Evolutionary conservation across 208 protist species (phyloP).

Genomic region (Wallacemonas rigidus): DNA sequence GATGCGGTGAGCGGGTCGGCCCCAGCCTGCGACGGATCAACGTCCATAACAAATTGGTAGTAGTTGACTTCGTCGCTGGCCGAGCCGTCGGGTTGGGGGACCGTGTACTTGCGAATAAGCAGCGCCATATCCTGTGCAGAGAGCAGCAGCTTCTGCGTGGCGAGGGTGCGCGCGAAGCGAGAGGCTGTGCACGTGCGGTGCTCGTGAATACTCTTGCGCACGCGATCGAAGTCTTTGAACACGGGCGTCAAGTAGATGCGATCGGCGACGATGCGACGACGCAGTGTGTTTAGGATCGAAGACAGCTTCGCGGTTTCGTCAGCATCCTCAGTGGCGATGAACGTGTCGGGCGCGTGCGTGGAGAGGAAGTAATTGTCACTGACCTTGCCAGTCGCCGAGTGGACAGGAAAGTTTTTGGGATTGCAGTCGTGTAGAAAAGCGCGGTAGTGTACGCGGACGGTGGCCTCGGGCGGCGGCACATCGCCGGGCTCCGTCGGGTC

Average conservation of each 20-base stretch:
- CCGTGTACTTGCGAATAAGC: constrained; percentile 79
- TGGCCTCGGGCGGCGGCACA: constrained; percentile 7
- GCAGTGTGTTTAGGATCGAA: constrained; percentile 58
- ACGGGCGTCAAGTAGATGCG: constrained; percentile 84
- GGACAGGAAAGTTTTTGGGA: constrained; percentile 32
- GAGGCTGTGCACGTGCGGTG: constrained; percentile 82
- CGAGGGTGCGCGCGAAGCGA: constrained; percentile 80
- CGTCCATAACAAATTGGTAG: constrained; percentile 86
- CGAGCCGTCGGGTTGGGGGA: constrained; percentile 59
- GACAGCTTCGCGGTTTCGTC: constrained; percentile 35
- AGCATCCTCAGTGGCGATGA: constrained; percentile 20
- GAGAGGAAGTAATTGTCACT: constrained; percentile 60
- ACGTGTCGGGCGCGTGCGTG: constrained; percentile 57
- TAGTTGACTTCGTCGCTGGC: constrained; percentile 87
- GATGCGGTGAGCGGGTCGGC: background rate
- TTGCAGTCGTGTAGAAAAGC: constrained; percentile 74
- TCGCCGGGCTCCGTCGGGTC: constrained; percentile 18
- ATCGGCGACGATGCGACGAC: constrained; percentile 53
- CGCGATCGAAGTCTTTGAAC: constrained; percentile 89
- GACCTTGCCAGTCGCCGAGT: constrained; percentile 21
- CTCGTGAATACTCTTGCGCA: constrained; percentile 79
- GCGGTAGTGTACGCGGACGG: constrained; percentile 65
- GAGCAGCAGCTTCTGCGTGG: constrained; percentile 86
- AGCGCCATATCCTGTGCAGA: constrained; percentile 69
- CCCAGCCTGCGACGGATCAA: constrained; percentile 55